Evolutionary conservation across 1,139 yeast genomes (phyloP), one percentile per base, ranked within the genome.

Genomic region (Magnusiomyces tetraspermus): DNA sequence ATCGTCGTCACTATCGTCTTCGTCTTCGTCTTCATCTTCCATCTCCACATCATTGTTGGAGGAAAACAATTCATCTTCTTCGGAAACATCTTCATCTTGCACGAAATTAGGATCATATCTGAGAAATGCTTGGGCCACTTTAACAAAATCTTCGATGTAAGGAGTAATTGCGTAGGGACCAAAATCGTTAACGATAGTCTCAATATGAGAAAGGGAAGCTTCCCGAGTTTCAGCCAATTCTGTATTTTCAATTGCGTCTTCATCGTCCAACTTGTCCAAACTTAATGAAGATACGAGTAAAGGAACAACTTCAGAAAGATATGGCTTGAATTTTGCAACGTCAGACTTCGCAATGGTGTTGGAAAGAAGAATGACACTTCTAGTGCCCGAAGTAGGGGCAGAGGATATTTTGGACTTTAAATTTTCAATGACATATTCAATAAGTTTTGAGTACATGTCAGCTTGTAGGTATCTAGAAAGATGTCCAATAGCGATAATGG

Each of bases 71-170:
- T 67, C 69, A 8, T 62, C 69, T 21, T 63, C 70, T 11, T 61
- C 71, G n/a, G 58, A 67, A 4, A 62, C 70, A 1, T 65, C 72
- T 15, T 63, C 75, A 44, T 68, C 73, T 19, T 66, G 74, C 22
- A 67, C 71, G 33, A 63, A 65, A 58, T 81, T 78, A 0, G 94
- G 92, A 58, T 83, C 80, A 62, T 81, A 85, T 3, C 63, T 61
- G 40, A 82, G 62, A 57, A 80, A 81, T 17, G 59, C 61, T 15
- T 66, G 59, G n/a, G 76, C 63, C 2, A 75, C 65, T 0, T 60
- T 60, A 19, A 79, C 57, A 1, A 74, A 55, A 30, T 69, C 69
- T 17, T 57, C 59, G 13, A 70, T 60, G 38, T 66, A 66, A 10
- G 59, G 56, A 15, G 67, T 63, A 44, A 67, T 57, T 6, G 55